A percentile compares a stretch with the other conserved stretches of the same genome.
These are phyloP conservation scores for Prototheca wickerhamii DNA, from an alignment of 163 green algal species.

Conservation along the genomic window DNA sequence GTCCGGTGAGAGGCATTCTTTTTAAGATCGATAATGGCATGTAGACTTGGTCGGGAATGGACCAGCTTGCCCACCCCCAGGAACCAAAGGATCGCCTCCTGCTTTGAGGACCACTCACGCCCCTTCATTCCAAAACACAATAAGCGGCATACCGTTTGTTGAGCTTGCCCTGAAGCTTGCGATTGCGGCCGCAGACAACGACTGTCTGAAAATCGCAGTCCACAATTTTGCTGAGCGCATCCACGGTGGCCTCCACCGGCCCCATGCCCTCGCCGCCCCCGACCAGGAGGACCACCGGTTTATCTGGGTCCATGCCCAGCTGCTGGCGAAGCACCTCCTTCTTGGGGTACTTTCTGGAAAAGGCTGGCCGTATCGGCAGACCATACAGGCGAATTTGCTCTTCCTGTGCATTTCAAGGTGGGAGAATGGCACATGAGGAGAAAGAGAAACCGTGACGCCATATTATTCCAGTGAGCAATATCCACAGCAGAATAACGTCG, in stretches of 20 bases:
- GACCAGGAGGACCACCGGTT: conserved; percentile 75
- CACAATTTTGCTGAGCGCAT: conserved; percentile 42
- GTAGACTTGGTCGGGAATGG: no score
- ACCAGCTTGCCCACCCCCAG: no score
- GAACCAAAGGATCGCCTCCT: no score
- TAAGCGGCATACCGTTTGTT: no score
- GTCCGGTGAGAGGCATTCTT: not conserved
- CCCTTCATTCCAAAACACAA: no score
- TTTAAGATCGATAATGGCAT: conserved; percentile 19
- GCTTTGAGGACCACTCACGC: no score
- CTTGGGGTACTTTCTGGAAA: conserved; percentile 50
- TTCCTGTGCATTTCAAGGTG: not conserved
- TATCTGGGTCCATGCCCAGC: conserved; percentile 50
- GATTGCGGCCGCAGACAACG: conserved; percentile 90
- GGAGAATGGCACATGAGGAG: not conserved
- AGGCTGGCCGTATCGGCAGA: conserved; percentile 90
- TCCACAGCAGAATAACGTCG: conserved; percentile 1
- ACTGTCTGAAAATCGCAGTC: conserved; percentile 60
- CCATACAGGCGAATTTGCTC: conserved; percentile 49
- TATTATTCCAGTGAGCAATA: not conserved
- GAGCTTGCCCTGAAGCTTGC: no score
- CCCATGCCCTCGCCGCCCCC: conserved; percentile 97
- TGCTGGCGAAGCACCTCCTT: conserved; percentile 42
- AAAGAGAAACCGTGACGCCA: conserved; percentile 4
- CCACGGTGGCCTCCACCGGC: conserved; percentile 79